Conservation (phyloP, 2,329 filamentous ascomycete species). For the Colletotrichum zoysiae region DNA sequence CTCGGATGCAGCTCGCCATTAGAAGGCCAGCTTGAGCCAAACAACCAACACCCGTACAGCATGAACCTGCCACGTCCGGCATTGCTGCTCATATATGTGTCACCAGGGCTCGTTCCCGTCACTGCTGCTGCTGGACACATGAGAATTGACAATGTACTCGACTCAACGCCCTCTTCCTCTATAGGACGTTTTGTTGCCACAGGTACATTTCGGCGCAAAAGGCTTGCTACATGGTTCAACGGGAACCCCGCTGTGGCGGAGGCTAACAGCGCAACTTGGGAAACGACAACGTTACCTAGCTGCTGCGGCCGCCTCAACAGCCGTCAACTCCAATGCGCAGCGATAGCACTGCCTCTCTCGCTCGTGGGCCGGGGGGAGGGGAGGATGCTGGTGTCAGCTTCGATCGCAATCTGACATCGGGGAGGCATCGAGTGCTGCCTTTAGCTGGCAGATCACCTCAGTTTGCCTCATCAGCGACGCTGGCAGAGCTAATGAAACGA, state of each 20-base stretch:
- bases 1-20: conserved; percentile 22
- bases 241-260: conserved; percentile 4
- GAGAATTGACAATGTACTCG: not conserved
- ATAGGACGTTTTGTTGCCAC: not conserved
- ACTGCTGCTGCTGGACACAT: not conserved
- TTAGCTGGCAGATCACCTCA: conserved; percentile 19
- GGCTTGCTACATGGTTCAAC: not conserved
- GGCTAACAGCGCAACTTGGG: not conserved
- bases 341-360: conserved; percentile 24
- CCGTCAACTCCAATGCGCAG: conserved; percentile 25
- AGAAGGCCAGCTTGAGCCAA: not conserved
- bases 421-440: not conserved
- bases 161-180: not conserved
- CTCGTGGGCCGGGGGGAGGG: not conserved
- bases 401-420: not conserved
- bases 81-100: conserved; percentile 5
- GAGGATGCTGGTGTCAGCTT: conserved; percentile 25
- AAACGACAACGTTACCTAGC: conserved; percentile 8
- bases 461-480: too few relatives aligned
- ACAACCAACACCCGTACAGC: not conserved
- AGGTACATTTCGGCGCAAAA: not conserved
- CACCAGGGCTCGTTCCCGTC: not conserved
- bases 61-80: not conserved
- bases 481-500: conserved; percentile 29
- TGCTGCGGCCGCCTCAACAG: not conserved